Conservation (phyloP, 176 grass and related monocot genomes). For the Lolium rigidum region DNA sequence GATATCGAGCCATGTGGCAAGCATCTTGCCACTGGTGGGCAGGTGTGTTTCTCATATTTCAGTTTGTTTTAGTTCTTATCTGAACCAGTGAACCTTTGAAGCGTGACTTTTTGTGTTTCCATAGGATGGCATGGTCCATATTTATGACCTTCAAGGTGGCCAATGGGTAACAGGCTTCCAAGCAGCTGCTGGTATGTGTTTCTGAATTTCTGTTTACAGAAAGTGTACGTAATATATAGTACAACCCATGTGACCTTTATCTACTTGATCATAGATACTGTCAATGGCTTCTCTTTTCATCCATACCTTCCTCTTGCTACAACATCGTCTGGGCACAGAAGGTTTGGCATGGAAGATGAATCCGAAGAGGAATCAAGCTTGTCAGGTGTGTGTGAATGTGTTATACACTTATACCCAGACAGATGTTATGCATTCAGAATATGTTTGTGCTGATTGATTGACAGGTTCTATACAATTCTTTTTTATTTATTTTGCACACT, state of each 20-base stretch:
- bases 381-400: conserved; percentile 50
- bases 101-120: neutral
- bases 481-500: conserved; percentile 17
- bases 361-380: conserved; percentile 60
- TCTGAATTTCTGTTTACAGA: too few relatives aligned
- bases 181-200: conserved; percentile 83
- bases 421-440: neutral
- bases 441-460: conserved; percentile 34
- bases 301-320: conserved; percentile 76
- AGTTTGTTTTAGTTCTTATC: conserved; percentile 40
- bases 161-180: conserved; percentile 81
- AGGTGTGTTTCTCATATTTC: conserved; percentile 53
- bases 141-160: conserved; percentile 91
- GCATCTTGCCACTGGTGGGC: conserved; percentile 86
- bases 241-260: conserved; percentile 36
- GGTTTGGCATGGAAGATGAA: conserved; percentile 66
- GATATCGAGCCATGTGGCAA: conserved; percentile 94
- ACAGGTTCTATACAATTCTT: neutral
- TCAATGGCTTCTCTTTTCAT: conserved; percentile 85
- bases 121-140: conserved; percentile 90
- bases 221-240: too few relatives aligned
- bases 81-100: conserved; percentile 37
- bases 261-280: conserved; percentile 70
- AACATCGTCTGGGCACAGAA: conserved; percentile 90
- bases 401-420: neutral